Conservation (phyloP, 129 eudicot genomes). For the Pulicaria dysenterica region DNA sequence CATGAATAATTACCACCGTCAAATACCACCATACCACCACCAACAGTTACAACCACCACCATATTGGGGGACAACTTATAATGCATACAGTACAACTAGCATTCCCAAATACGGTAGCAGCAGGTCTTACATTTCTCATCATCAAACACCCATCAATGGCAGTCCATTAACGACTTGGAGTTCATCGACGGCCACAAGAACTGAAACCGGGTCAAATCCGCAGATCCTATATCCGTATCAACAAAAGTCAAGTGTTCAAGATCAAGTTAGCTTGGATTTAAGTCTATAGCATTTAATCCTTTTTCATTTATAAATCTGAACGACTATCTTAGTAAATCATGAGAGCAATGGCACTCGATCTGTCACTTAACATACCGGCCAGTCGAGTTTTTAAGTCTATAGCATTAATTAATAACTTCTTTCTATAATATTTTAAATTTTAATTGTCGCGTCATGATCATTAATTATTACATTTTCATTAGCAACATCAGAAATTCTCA, state of each 20-base stretch:
- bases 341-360: too few species aligned
- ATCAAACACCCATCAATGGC: conserved; percentile 52
- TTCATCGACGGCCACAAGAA: conserved; percentile 34
- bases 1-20: conserved; percentile 50
- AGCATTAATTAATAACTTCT: too few species aligned
- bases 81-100: background rate
- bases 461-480: too few species aligned
- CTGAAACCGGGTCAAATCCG: conserved; percentile 25
- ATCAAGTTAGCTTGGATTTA: conserved; percentile 92
- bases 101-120: background rate
- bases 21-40: conserved; percentile 28
- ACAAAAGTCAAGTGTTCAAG: conserved; percentile 48
- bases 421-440: too few species aligned
- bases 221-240: conserved; percentile 49
- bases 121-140: conserved; percentile 26
- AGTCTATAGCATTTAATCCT: conserved; percentile 51
- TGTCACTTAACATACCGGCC: too few species aligned
- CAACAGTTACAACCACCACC: conserved; percentile 25
- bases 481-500: too few species aligned
- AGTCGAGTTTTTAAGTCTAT: too few species aligned
- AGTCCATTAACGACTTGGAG: conserved; percentile 63
- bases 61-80: conserved; percentile 34
- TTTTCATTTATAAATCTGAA: background rate
- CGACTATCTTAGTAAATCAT: background rate
- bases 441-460: too few species aligned